These are phyloP conservation scores for Glycine latifolia DNA, from an alignment of 306 rosid species.

Conservation along the genomic window DNA sequence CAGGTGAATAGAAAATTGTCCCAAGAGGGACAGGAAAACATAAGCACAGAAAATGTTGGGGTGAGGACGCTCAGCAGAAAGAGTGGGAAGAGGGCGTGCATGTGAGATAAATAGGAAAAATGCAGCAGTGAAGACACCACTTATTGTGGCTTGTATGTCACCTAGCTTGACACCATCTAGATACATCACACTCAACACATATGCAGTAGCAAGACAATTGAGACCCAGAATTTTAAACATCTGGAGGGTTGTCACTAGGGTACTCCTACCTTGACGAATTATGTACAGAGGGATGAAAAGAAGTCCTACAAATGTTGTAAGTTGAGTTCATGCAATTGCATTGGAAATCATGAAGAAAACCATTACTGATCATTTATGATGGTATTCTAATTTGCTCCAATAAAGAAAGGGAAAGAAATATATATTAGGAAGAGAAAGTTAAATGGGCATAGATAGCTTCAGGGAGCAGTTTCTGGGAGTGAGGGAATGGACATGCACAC, in stretches of 20 bases:
- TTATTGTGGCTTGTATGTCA: conserved; percentile 94
- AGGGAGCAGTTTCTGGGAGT: no score
- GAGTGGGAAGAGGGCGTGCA: conserved; percentile 92
- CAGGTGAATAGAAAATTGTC: conserved; percentile 87
- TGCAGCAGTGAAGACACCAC: conserved; percentile 97
- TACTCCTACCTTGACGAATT: no score
- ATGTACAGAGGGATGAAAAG: conserved; percentile 40
- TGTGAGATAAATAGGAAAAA: conserved; percentile 98
- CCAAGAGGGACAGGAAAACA: conserved; percentile 87
- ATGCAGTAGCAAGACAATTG: conserved; percentile 97
- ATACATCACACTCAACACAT: conserved; percentile 98
- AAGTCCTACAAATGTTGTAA: no score
- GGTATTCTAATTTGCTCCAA: no score
- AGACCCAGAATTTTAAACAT: conserved; percentile 99
- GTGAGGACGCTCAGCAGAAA: conserved; percentile 92
- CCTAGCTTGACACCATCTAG: conserved; percentile 98
- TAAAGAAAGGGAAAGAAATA: no score
- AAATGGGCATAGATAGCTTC: no score
- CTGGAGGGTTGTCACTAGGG: no score
- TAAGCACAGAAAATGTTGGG: conserved; percentile 86
- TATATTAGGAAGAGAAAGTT: no score
- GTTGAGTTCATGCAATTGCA: no score
- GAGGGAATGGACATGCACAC: no score
- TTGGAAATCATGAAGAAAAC: no score
- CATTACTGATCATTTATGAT: no score